These are phyloP conservation scores for Vickermania spadyakhi DNA, from an alignment of 208 protist genomes.

Conservation along the genomic window DNA sequence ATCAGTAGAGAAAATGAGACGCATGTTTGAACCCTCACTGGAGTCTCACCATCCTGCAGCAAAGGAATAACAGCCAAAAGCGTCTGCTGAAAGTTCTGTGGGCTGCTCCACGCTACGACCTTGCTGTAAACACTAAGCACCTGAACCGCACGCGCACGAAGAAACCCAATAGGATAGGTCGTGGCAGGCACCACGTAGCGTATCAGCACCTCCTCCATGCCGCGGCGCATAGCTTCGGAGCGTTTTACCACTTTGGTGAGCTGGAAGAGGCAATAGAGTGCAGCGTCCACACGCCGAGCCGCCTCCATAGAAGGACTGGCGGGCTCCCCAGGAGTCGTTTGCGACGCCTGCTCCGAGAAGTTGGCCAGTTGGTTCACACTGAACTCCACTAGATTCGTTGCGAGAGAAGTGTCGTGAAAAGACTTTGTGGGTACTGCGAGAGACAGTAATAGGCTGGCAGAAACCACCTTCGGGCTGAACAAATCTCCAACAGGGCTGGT, in stretches of 20 bases:
- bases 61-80: constrained; percentile 55
- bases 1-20: constrained; percentile 76
- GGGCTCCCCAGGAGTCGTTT: constrained; percentile 20
- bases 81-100: constrained; percentile 37
- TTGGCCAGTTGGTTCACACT: constrained; percentile 55
- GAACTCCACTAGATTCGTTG: constrained; percentile 61
- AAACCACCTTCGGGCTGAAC: constrained; percentile 70
- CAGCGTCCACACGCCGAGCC: constrained; percentile 62
- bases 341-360: constrained; percentile 17
- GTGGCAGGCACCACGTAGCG: constrained; percentile 69
- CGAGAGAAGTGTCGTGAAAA: constrained; percentile 52
- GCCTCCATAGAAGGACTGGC: constrained; percentile 20
- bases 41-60: constrained; percentile 73
- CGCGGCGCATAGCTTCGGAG: constrained; percentile 50
- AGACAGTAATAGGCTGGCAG: constrained; percentile 58
- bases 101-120: constrained; percentile 60
- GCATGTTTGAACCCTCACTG: constrained; percentile 86
- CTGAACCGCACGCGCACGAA: constrained; percentile 76
- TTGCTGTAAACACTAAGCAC: constrained; percentile 58
- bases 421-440: constrained; percentile 40
- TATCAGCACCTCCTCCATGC: constrained; percentile 73
- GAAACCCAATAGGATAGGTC: constrained; percentile 54
- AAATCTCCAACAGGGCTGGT: constrained; percentile 66
- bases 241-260: constrained; percentile 44
- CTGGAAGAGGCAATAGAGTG: constrained; percentile 65